Conservation (phyloP, 2,329 filamentous ascomycete species). For the Phaeosphaeriaceae sp. region DNA sequence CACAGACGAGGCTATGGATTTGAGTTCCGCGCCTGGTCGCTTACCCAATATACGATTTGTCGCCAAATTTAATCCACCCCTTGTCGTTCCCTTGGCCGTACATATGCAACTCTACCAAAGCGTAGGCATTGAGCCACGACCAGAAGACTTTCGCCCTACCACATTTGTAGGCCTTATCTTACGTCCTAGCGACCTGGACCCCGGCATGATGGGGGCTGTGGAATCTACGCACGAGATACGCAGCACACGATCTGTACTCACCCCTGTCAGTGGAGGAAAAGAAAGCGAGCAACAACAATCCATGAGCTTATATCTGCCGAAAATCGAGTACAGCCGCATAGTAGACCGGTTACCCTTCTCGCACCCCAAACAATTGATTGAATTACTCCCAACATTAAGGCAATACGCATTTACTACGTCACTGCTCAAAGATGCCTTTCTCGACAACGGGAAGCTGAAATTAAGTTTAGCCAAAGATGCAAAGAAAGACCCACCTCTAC, state of each 20-base stretch:
- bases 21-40: slow-evolving; percentile 60
- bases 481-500: slow-evolving; percentile 44
- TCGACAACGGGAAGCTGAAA: slow-evolving; percentile 18
- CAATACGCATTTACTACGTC: slow-evolving; percentile 76
- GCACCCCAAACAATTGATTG: slow-evolving; percentile 77
- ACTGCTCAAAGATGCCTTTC: slow-evolving; percentile 68
- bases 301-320: slow-evolving; percentile 73
- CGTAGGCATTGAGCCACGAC: slow-evolving; percentile 63
- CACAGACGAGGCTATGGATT: slow-evolving; percentile 58
- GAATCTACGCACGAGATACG: slow-evolving; percentile 58
- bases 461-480: slow-evolving; percentile 7
- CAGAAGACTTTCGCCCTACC: slow-evolving; percentile 57
- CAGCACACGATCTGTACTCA: slow-evolving; percentile 56
- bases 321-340: slow-evolving; percentile 72
- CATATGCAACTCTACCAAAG: slow-evolving; percentile 68
- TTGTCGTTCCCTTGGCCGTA: slow-evolving; percentile 70
- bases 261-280: slow-evolving; percentile 33
- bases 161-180: slow-evolving; percentile 59
- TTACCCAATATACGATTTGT: slow-evolving; percentile 77
- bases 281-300: slow-evolving; percentile 46
- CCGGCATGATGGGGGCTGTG: slow-evolving; percentile 56
- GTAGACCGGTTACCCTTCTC: slow-evolving; percentile 75
- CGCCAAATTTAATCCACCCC: slow-evolving; percentile 74
- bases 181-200: slow-evolving; percentile 56
- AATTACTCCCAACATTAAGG: slow-evolving; percentile 72